Evolutionary conservation across 2,329 filamentous ascomycete genomes (phyloP).

Genomic region (Diaporthe vexans): DNA sequence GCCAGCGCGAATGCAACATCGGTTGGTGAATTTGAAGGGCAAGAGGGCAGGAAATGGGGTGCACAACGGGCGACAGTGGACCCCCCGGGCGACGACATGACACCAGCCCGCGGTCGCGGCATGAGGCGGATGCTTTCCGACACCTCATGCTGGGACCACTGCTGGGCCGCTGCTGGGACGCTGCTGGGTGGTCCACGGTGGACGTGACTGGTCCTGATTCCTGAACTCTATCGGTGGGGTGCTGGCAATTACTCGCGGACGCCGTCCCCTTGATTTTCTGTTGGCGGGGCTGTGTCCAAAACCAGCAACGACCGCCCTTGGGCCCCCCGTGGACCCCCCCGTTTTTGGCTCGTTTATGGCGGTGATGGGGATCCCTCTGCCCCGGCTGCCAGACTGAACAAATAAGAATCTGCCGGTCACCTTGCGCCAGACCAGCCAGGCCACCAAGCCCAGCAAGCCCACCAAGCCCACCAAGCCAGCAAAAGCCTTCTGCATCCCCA

Average conservation of each 20-base stretch:
- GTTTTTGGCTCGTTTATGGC: conserved; percentile 30
- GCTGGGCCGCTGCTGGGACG: not conserved
- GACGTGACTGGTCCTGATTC: conserved; percentile 36
- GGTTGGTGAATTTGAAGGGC: too few relatives aligned
- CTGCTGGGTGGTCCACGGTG: not conserved
- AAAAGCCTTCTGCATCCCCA: conserved; percentile 3
- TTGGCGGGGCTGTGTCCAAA: conserved; percentile 31
- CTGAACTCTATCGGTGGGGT: conserved; percentile 33
- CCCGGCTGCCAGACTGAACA: conserved; percentile 10
- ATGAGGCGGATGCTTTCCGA: conserved; percentile 41
- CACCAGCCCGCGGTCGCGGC: conserved; percentile 21
- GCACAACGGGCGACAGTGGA: conserved; percentile 33
- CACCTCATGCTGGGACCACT: conserved; percentile 18
- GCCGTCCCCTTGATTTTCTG: conserved; percentile 20
- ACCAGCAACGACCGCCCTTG: conserved; percentile 36
- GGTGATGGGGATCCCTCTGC: conserved; percentile 20
- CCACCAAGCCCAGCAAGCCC: not conserved
- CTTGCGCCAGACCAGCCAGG: conserved; percentile 7
- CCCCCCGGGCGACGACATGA: conserved; percentile 5
- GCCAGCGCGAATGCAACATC: conserved; percentile 8
- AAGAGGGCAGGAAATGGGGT: not conserved
- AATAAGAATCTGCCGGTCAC: conserved; percentile 34
- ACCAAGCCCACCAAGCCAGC: too few relatives aligned
- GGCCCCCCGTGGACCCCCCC: conserved; percentile 1
- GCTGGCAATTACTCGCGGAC: conserved; percentile 34